Conservation (phyloP, 805 yeast genomes). For the Schwanniomyces pseudopolymorphus region DNA sequence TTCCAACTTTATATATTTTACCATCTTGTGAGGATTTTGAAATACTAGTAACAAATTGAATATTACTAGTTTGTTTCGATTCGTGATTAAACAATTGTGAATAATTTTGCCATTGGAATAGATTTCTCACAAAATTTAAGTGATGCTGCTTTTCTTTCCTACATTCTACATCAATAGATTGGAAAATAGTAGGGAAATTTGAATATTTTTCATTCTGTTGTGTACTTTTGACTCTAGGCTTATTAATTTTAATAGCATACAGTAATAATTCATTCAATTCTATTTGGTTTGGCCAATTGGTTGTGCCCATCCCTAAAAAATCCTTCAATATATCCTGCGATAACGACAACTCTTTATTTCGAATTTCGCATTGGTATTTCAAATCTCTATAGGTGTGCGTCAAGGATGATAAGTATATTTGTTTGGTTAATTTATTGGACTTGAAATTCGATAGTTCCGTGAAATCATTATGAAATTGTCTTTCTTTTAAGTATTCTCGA, state of each 20-base stretch:
- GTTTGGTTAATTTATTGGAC: neutral
- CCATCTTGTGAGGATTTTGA: neutral
- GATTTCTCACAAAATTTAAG: slow-evolving; percentile 17
- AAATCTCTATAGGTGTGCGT: slow-evolving; percentile 62
- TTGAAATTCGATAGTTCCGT: slow-evolving; percentile 27
- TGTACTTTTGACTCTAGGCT: neutral
- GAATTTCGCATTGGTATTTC: slow-evolving; percentile 44
- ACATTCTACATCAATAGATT: slow-evolving; percentile 23
- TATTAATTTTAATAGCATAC: slow-evolving; percentile 26
- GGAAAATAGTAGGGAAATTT: slow-evolving; percentile 27
- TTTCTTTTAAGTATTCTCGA: slow-evolving; percentile 41
- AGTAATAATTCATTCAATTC: slow-evolving; percentile 28
- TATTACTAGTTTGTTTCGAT: neutral
- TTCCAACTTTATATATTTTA: neutral
- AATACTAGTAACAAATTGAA: neutral
- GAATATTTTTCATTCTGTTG: neutral
- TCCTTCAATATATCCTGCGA: slow-evolving; percentile 5
- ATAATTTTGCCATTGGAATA: slow-evolving; percentile 19
- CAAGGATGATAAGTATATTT: slow-evolving; percentile 45
- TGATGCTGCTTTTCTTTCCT: slow-evolving; percentile 3
- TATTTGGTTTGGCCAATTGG: slow-evolving; percentile 30
- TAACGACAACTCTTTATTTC: slow-evolving; percentile 20
- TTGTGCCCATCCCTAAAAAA: slow-evolving; percentile 19
- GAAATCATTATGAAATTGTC: slow-evolving; percentile 53
- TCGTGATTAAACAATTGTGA: slow-evolving; percentile 14